Conservation (phyloP, 176 grass and related monocot genomes). For the Eragrostis curvula region DNA sequence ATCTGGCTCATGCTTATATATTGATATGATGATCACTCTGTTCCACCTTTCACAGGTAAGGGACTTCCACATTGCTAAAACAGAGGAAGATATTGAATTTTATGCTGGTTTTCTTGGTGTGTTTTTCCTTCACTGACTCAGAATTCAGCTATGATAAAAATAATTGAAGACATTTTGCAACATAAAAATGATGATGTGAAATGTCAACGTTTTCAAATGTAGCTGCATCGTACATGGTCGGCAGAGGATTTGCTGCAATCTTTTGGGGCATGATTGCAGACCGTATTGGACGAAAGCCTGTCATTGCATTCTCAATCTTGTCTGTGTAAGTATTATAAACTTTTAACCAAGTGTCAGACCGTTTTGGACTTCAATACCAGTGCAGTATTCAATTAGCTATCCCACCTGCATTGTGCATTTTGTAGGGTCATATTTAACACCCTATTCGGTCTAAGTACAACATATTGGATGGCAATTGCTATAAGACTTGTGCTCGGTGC, state of each 20-base stretch:
- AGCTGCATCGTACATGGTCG: constrained; percentile 65
- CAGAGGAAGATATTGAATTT: constrained; percentile 66
- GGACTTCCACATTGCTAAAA: constrained; percentile 53
- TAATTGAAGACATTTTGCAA: neutral
- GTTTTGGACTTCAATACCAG: neutral
- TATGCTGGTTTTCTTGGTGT: constrained; percentile 70
- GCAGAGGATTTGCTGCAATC: constrained; percentile 45
- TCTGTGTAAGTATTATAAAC: constrained; percentile 43
- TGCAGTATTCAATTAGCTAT: neutral
- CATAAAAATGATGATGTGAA: neutral
- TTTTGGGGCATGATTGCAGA: constrained; percentile 61
- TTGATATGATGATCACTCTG: neutral
- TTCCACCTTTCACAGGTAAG: constrained; percentile 32
- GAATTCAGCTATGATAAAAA: neutral
- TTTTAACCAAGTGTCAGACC: neutral
- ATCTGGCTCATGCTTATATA: neutral
- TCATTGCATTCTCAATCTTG: constrained; percentile 48
- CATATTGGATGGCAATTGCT: constrained; percentile 64
- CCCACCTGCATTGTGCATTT: neutral
- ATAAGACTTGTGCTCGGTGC: constrained; percentile 57
- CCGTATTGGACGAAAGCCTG: constrained; percentile 50
- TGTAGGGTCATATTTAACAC: constrained; percentile 56
- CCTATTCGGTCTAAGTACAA: constrained; percentile 59
- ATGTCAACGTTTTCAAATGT: constrained; percentile 25
- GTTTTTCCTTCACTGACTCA: neutral